Conservation (phyloP, 225 moss, liverwort and hornwort species). For the Antitrichia curtipendula region DNA sequence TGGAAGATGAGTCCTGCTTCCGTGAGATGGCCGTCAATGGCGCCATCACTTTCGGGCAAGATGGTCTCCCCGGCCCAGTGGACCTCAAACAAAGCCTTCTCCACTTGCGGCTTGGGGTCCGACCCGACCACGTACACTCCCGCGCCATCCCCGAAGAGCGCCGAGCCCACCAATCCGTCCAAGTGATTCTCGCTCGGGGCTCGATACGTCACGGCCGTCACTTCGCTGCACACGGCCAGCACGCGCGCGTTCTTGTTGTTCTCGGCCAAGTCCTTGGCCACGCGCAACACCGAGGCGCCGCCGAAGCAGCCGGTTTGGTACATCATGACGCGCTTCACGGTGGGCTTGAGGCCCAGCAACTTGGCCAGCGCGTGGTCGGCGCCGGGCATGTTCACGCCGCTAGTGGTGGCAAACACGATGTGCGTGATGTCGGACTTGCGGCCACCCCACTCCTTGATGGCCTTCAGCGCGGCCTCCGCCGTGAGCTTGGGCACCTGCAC, state of each 20-base stretch:
- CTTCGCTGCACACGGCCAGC: background rate
- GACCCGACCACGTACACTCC: background rate
- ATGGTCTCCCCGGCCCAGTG: background rate
- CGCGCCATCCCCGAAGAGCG: background rate
- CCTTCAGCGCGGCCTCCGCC: background rate
- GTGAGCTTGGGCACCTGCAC: background rate
- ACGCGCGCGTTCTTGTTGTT: background rate
- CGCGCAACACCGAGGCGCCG: background rate
- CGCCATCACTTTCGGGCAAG: slow-evolving; percentile 11
- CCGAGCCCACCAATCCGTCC: background rate
- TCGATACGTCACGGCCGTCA: background rate
- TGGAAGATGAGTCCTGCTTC: slow-evolving; percentile 28
- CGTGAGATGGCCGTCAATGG: slow-evolving; percentile 21
- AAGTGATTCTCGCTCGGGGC: background rate
- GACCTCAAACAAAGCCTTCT: background rate
- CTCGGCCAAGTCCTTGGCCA: background rate
- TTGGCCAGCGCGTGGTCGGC: background rate
- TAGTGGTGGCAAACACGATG: background rate
- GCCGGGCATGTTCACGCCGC: background rate
- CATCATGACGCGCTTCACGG: background rate
- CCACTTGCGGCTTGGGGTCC: background rate
- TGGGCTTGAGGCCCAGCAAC: background rate
- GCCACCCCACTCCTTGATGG: background rate
- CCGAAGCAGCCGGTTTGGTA: background rate
- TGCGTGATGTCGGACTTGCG: background rate